These are phyloP conservation scores for Chalciporus piperatoides DNA, from an alignment of 1,284 basidiomycete species.

Conservation along the genomic window DNA sequence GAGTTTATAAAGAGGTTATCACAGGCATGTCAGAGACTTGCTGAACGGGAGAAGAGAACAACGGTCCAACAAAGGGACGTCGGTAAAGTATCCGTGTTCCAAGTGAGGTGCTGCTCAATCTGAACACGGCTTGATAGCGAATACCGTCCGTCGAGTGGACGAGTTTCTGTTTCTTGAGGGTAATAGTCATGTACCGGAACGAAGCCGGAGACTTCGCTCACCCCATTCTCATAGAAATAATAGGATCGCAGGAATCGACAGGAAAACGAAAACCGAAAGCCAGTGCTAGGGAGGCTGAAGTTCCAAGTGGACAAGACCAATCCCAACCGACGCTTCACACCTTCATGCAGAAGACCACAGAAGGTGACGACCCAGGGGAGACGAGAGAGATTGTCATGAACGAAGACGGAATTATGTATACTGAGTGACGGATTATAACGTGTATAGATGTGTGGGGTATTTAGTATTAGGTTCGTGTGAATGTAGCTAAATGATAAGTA, in stretches of 20 bases:
- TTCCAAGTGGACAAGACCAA: constrained; percentile 18
- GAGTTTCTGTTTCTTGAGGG: constrained; percentile 70
- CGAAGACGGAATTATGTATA: constrained; percentile 35
- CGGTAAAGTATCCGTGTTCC: constrained; percentile 40
- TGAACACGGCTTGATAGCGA: constrained; percentile 38
- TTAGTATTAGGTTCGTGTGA: too few relatives aligned
- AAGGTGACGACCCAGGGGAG: constrained; percentile 23
- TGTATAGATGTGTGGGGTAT: neutral
- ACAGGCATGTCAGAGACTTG: constrained; percentile 56
- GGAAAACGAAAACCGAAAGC: constrained; percentile 42
- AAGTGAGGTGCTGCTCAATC: neutral
- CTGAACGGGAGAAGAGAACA: constrained; percentile 58
- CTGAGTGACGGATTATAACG: constrained; percentile 18
- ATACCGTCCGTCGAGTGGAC: constrained; percentile 59
- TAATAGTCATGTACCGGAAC: constrained; percentile 43
- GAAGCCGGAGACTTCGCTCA: constrained; percentile 3
- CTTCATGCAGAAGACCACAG: constrained; percentile 34
- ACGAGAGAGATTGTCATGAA: constrained; percentile 24
- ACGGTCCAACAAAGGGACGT: constrained; percentile 71
- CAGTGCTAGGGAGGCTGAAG: constrained; percentile 15
- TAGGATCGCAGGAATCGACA: constrained; percentile 46
- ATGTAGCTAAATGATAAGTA: too few relatives aligned
- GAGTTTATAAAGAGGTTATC: constrained; percentile 69
- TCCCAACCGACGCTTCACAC: constrained; percentile 42
- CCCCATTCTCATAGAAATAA: constrained; percentile 43